Base-by-base conservation (phyloP, 2,329 filamentous ascomycete genomes). In the Coniochaeta sp. region DNA sequence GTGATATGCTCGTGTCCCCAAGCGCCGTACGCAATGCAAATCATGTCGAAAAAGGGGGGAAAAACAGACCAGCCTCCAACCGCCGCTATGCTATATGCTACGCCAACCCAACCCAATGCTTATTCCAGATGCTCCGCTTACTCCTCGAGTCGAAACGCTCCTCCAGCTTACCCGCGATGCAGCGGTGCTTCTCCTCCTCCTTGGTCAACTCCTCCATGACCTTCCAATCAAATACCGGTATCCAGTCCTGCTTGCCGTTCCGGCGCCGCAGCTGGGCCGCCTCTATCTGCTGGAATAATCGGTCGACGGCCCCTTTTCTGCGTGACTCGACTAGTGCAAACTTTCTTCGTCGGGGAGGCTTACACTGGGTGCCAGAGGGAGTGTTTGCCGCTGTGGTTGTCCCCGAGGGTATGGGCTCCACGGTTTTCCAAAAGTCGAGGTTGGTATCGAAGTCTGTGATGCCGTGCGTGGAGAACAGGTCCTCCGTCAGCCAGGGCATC, bases 211-310 rank as follows among this genome's bases (percentile, higher is more conserved):
- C 53, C 58, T 71, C 69, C 16, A 72, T 42, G 0, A 71, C 56
- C 5, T 66, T 57, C 70, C 69, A 73, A 60, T 73, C 69, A 48
- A 62, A 71, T 0, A 66, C 62, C 20, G 63, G 57, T 1, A 70
- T 59, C 49, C 59, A 63, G 42, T 64, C 59, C 14, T 59, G 60
- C 32, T 60, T 58, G 6, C 62, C 62, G 4, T 58, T 58, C 10
- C 52, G 52, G 26, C 58, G 51, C 47, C 49, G 60, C 16, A 64
- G 53, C 1, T 55, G 52, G 0, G 60, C 53, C 0, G 52, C 58
- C 20, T 58, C 52, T 6, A 70, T 58, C 3, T 53, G 40, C 6
- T 56, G 53, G 27, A 72, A 55, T n/a, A 70, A 67, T 0, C 54
- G 53, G 2, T 56, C 52, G 0, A 65, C 65, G 1, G 66, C 59